Evolutionary conservation across 129 eudicot species (phyloP).

Genomic region (Calendula officinalis): DNA sequence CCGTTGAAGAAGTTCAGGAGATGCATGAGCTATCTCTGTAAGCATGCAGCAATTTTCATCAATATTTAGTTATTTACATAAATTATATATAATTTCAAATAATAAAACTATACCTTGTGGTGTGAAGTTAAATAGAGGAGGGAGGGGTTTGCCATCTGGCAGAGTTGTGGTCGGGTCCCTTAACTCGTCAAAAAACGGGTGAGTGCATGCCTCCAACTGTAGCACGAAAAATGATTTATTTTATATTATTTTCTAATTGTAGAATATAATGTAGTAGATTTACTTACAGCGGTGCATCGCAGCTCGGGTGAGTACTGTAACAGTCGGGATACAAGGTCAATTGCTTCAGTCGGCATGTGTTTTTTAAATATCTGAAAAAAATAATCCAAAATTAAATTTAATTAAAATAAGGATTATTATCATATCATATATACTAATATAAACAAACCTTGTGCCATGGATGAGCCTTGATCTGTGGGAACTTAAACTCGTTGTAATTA

Average conservation of each 20-base stretch:
- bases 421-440: not conserved
- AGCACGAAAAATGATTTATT: not conserved
- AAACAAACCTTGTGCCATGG: constrained; percentile 96
- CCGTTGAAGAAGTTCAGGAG: constrained; percentile 73
- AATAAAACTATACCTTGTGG: constrained; percentile 55
- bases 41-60: not conserved
- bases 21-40: constrained; percentile 74
- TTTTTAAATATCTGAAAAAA: constrained; percentile 74
- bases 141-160: constrained; percentile 80
- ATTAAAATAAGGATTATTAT: not conserved
- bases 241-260: not conserved
- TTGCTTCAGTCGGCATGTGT: constrained; percentile 84
- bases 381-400: not conserved
- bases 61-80: not conserved
- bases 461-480: constrained; percentile 98
- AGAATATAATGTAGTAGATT: not conserved
- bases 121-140: constrained; percentile 87
- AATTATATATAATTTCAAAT: not conserved
- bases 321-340: constrained; percentile 86
- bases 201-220: constrained; percentile 99
- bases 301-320: constrained; percentile 91
- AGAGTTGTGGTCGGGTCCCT: constrained; percentile 77
- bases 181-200: constrained; percentile 83
- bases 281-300: constrained; percentile 88
- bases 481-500: constrained; percentile 84